Conservation (phyloP, 805 yeast genomes). For the Schwanniomyces yamadae region DNA sequence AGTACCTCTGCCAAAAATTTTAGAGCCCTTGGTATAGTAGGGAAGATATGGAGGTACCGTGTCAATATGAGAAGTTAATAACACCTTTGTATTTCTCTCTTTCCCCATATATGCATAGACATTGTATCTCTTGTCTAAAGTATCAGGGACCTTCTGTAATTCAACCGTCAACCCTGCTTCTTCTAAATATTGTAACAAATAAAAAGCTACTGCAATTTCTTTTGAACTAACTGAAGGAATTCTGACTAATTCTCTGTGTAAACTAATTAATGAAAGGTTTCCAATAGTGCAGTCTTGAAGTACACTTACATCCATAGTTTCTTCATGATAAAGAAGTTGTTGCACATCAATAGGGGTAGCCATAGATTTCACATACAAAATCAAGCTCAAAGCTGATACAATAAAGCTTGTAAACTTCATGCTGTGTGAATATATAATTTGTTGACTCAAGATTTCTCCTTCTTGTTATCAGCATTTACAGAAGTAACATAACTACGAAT, state of each 20-base stretch:
- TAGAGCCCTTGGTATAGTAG: constrained; percentile 46
- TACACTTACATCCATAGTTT: too few relatives aligned
- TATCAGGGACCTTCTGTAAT: constrained; percentile 6
- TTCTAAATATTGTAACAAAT: constrained; percentile 37
- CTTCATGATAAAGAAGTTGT: not conserved
- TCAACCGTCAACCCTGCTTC: constrained; percentile 54
- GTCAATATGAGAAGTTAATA: constrained; percentile 66
- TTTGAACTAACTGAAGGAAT: constrained; percentile 1
- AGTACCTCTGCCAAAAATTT: constrained; percentile 65
- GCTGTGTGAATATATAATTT: too few relatives aligned
- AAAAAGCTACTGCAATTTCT: constrained; percentile 37
- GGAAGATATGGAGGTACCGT: constrained; percentile 69
- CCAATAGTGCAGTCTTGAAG: constrained; percentile 6
- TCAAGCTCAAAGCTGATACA: too few relatives aligned
- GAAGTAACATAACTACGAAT: too few relatives aligned
- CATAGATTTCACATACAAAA: too few relatives aligned
- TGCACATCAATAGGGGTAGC: too few relatives aligned
- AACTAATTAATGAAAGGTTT: not conserved
- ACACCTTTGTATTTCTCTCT: constrained; percentile 44
- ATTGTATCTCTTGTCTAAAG: constrained; percentile 39
- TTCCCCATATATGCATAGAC: constrained; percentile 56
- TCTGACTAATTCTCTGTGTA: not conserved
- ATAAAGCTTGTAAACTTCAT: too few relatives aligned
- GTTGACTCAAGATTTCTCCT: too few relatives aligned
- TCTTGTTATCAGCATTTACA: too few relatives aligned